A percentile compares a stretch with the other conserved stretches of the same genome.
Evolutionary conservation across 768 basidiomycete genomes (phyloP).

Genomic region (Dacryopinax primogenitus): DNA sequence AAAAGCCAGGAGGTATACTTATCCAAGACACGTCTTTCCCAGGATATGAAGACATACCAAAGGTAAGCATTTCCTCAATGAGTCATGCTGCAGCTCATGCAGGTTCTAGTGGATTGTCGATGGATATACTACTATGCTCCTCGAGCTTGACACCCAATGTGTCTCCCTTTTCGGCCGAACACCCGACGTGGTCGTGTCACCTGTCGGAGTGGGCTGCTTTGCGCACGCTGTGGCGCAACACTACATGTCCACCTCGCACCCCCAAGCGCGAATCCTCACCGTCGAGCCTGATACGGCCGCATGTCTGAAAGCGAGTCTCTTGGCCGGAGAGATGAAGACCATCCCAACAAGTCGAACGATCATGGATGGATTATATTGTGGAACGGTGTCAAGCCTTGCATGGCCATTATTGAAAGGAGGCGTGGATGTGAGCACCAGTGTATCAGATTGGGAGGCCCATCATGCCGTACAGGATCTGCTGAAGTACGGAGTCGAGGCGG

Average conservation of each 20-base stretch:
- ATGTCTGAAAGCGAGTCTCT: not conserved
- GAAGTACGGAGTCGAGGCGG: not conserved
- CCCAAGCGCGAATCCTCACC: not conserved
- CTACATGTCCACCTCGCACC: not conserved
- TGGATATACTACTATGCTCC: conserved; percentile 11
- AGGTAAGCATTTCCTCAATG: not conserved
- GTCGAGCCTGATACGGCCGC: conserved; percentile 5
- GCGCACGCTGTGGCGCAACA: conserved; percentile 11
- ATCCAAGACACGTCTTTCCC: conserved; percentile 8
- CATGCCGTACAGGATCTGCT: not conserved
- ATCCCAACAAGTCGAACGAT: conserved; percentile 10
- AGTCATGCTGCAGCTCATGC: not conserved
- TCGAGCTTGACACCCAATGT: conserved; percentile 8
- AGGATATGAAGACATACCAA: conserved; percentile 4
- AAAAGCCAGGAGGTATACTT: not conserved
- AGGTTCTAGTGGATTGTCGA: conserved; percentile 9
- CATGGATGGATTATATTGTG: conserved; percentile 12
- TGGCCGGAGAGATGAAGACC: not conserved
- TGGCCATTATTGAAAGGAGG: conserved; percentile 9
- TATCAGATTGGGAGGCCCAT: not conserved
- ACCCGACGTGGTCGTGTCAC: conserved; percentile 1
- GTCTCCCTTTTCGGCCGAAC: not conserved
- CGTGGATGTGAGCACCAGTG: conserved; percentile 8
- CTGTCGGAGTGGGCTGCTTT: conserved; percentile 11
- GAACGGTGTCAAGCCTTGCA: conserved; percentile 6